A percentile compares a stretch with the other conserved stretches of the same genome.
Evolutionary conservation across 257 asterid genomes (phyloP).

Genomic region (Solanum rostratum): DNA sequence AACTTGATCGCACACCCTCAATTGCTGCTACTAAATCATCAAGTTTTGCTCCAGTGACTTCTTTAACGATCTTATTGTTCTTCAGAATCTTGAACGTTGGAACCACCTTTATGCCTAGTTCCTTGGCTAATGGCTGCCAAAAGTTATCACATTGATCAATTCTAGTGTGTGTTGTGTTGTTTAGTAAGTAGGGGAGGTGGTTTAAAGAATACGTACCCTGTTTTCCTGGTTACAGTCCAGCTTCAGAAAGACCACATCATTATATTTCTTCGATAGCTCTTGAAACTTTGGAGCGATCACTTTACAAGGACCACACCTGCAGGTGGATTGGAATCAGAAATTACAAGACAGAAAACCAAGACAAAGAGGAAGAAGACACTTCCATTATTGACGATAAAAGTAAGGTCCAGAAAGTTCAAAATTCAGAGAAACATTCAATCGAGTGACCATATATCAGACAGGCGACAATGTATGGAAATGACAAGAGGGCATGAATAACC

Average conservation of each 20-base stretch:
- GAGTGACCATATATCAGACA: not conserved
- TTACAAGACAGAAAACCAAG: not conserved
- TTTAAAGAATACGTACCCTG: constrained; percentile 27
- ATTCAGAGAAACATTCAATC: not conserved
- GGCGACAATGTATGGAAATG: not conserved
- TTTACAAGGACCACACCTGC: constrained; percentile 98
- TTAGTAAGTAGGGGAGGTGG: not conserved
- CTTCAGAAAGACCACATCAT: constrained; percentile 72
- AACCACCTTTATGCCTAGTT: constrained; percentile 84
- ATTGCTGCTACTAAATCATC: constrained; percentile 63
- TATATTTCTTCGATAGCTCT: constrained; percentile 47
- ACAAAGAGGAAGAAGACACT: not conserved
- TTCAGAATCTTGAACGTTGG: constrained; percentile 87
- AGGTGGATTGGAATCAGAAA: constrained; percentile 1
- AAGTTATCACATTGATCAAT: not conserved
- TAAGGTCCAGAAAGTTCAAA: not conserved
- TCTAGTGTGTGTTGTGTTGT: not conserved
- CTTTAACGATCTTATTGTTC: constrained; percentile 53
- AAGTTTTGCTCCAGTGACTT: constrained; percentile 75
- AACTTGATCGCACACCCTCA: constrained; percentile 37
- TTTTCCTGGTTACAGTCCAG: constrained; percentile 93
- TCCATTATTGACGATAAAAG: not conserved
- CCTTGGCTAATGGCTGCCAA: constrained; percentile 70
- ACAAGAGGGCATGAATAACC: not conserved
- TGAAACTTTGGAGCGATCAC: constrained; percentile 69